Percentiles rank a stretch among this genome's conserved stretches.
phyloP scores from a whole-genome alignment of 257 asterid genomes.

The Solanum etuberosum region DNA sequence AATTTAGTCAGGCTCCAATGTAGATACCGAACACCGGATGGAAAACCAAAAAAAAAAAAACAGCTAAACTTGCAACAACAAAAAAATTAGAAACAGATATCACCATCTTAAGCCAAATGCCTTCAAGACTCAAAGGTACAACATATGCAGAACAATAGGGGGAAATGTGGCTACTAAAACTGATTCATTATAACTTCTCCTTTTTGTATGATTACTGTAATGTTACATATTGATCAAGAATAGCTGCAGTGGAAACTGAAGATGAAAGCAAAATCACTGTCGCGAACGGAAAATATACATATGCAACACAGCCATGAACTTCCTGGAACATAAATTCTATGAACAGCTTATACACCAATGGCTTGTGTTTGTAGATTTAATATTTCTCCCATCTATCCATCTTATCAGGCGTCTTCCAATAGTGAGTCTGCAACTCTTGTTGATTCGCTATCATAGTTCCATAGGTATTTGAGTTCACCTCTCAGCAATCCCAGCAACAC shows the following conservation, averaged over 20 bases:
- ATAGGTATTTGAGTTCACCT: constrained; percentile 30
- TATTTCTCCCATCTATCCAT: background rate
- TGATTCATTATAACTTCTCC: background rate
- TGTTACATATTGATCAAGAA: background rate
- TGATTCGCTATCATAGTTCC: constrained; percentile 17
- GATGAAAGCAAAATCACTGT: background rate
- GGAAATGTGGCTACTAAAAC: background rate
- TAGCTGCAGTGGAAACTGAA: background rate
- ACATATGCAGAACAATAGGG: background rate
- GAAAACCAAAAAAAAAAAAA: too few species aligned
- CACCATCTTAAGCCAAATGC: background rate
- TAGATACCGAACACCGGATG: fast-evolving
- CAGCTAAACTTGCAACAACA: background rate
- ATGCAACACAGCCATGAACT: background rate
- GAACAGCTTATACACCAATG: background rate
- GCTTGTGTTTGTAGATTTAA: background rate
- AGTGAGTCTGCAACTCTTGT: background rate
- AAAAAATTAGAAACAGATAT: background rate
- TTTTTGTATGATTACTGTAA: background rate
- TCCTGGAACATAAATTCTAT: background rate
- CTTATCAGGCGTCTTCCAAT: background rate
- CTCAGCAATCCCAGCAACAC: constrained; percentile 29
- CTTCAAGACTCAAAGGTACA: background rate
- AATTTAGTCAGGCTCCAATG: too few species aligned
- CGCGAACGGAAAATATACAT: background rate